These are phyloP conservation scores for Syzygium oleosum DNA, from an alignment of 345 rosid genomes.

Conservation along the genomic window DNA sequence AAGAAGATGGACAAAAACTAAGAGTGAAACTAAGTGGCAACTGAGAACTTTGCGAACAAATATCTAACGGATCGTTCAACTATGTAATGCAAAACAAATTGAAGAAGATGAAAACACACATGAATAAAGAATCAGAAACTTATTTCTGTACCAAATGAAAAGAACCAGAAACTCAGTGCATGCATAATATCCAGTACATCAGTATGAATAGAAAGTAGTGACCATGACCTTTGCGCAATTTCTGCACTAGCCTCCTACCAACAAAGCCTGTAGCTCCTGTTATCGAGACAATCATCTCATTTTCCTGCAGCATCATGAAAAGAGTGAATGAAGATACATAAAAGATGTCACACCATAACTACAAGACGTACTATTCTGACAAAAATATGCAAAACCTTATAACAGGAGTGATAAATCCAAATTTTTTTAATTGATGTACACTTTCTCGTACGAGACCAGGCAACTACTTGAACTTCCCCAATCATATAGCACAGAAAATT, in stretches of 20 bases:
- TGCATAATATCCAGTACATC: background rate
- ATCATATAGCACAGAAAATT: background rate
- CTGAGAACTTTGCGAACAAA: background rate
- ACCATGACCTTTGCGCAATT: constrained; percentile 59
- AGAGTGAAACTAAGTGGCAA: background rate
- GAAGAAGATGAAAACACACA: background rate
- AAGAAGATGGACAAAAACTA: background rate
- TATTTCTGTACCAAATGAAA: background rate
- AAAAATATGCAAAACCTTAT: background rate
- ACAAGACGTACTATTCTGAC: background rate
- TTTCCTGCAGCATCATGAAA: constrained; percentile 25
- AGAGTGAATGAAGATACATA: constrained; percentile 5
- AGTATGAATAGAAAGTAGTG: background rate
- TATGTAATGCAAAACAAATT: background rate
- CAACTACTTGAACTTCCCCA: background rate
- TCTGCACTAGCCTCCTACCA: constrained; percentile 75
- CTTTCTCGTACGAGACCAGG: background rate
- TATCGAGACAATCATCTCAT: constrained; percentile 69
- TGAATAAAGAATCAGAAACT: background rate
- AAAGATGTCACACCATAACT: background rate
- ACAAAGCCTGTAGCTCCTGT: constrained; percentile 96
- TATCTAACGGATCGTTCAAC: background rate
- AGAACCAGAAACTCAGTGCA: background rate
- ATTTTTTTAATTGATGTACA: background rate
- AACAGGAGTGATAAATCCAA: background rate